Evolutionary conservation across 2,329 filamentous ascomycete species (phyloP).

Genomic region (Colletotrichum sublineola): DNA sequence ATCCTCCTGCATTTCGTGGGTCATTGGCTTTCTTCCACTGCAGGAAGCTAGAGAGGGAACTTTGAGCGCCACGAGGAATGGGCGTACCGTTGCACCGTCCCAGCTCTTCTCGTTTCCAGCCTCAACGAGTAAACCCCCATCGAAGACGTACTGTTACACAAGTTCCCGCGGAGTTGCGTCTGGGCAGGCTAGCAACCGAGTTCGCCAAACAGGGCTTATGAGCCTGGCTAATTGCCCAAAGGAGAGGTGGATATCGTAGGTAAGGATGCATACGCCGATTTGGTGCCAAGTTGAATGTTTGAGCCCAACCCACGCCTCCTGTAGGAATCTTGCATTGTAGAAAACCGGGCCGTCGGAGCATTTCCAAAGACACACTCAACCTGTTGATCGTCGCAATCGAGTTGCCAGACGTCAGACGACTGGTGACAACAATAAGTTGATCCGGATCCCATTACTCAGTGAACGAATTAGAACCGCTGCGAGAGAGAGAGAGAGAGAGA

Average conservation of each 20-base stretch:
- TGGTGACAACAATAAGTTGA: background rate
- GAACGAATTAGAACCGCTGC: background rate
- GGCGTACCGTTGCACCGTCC: slow-evolving; percentile 10
- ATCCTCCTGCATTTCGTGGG: slow-evolving; percentile 11
- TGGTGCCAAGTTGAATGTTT: background rate
- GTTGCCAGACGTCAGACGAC: background rate
- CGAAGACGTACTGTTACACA: slow-evolving; percentile 5
- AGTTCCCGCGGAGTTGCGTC: background rate
- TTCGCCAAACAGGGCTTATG: background rate
- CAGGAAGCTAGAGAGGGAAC: slow-evolving; percentile 29
- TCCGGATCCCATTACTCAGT: background rate
- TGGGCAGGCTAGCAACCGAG: slow-evolving; percentile 11
- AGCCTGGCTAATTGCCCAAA: background rate
- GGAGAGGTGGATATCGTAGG: background rate
- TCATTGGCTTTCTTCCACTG: slow-evolving; percentile 13
- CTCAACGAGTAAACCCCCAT: background rate
- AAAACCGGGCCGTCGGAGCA: slow-evolving; percentile 22
- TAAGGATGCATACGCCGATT: background rate
- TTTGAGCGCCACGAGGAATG: slow-evolving; percentile 25
- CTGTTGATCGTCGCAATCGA: background rate
- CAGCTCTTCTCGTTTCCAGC: slow-evolving; percentile 18
- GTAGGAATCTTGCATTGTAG: slow-evolving; percentile 35
- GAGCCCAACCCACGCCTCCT: background rate
- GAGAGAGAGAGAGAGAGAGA: too few species aligned
- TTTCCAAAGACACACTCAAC: slow-evolving; percentile 1